Evolutionary conservation across 768 basidiomycete species (phyloP).

Genomic region (Suillus bovinus): DNA sequence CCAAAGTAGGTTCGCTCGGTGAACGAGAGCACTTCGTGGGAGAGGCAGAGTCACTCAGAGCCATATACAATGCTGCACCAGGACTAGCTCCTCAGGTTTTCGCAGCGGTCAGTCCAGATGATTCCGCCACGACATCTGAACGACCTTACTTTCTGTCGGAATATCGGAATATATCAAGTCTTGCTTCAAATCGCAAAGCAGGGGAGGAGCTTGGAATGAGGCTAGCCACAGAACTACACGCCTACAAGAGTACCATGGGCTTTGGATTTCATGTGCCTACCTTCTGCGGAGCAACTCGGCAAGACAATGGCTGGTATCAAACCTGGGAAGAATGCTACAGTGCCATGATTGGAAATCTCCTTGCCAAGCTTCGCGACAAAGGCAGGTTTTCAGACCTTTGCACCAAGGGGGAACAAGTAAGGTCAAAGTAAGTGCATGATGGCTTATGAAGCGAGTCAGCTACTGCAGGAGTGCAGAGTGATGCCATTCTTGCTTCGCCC

Average conservation of each 20-base stretch:
- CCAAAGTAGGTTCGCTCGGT: conserved; percentile 51
- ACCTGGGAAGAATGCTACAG: conserved; percentile 72
- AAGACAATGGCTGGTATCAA: conserved; percentile 71
- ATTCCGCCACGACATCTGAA: conserved; percentile 33
- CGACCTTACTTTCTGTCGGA: conserved; percentile 72
- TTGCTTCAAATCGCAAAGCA: conserved; percentile 40
- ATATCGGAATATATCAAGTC: conserved; percentile 58
- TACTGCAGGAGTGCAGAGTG: conserved; percentile 45
- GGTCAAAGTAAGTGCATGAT: conserved; percentile 41
- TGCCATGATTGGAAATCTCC: conserved; percentile 58
- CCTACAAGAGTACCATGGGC: conserved; percentile 49
- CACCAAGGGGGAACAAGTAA: conserved; percentile 50
- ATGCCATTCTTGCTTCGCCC: conserved; percentile 67
- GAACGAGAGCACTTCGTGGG: conserved; percentile 69
- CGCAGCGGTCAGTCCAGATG: conserved; percentile 41
- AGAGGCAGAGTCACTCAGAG: conserved; percentile 68
- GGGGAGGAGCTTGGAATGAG: conserved; percentile 56
- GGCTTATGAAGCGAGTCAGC: neutral
- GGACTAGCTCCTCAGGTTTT: conserved; percentile 62
- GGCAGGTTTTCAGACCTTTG: conserved; percentile 48
- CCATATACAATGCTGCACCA: conserved; percentile 64
- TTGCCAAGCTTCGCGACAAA: conserved; percentile 44
- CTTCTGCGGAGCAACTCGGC: conserved; percentile 71
- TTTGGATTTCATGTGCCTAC: conserved; percentile 78
- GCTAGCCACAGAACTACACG: conserved; percentile 68